Evolutionary conservation across 306 rosid genomes (phyloP), one percentile per base, ranked within the genome.

Genomic region (Rosa multiflora): DNA sequence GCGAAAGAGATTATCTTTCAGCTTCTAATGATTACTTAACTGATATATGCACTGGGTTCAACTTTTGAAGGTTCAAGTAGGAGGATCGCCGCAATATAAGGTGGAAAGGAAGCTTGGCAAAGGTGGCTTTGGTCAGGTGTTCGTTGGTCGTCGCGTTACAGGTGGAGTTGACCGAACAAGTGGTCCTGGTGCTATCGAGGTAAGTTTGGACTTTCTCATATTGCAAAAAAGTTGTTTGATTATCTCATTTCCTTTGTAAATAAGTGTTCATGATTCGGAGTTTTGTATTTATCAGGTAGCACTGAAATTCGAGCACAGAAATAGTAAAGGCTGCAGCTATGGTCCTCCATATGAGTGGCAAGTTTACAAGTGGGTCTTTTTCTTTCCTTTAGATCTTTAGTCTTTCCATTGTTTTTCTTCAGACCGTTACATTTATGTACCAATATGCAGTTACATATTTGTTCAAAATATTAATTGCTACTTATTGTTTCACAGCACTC

Each of bases 281-380:
- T 79, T 86, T 86, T 69, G 59, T 74, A 40, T 80, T 37, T 82
- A 75, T 91, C 92, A 94, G 98, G 98, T 94, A 76, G 98, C 98
- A 79, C 79, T 94, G 51, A 94, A 94, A 85, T 92, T 94, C 81
- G 98, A 94, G 85, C 98, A 94, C 75, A 90, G 94, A 85, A 94
- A 92, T 73, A 94, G 98, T 87, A 92, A 94, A 86, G 98, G 98
- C 64, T 94, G 98, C 84, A 92, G 87, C 79, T 88, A 91, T 70
- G 97, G 98, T 21, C 97, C 97, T 82, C 98, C 98, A 3, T 91
- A 92, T 18, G 98, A 94, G 90, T 94, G 98, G 98, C 98, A 92
- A 88, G 98, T 94, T 66, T 94, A 94, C 95, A 92, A 89, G 98
- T 94, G 86, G 48, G 97, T 86, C 10, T 20, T 56, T 9, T 48